These are phyloP conservation scores for Prunus salicina DNA, from an alignment of 306 rosid genomes.

Conservation along the genomic window DNA sequence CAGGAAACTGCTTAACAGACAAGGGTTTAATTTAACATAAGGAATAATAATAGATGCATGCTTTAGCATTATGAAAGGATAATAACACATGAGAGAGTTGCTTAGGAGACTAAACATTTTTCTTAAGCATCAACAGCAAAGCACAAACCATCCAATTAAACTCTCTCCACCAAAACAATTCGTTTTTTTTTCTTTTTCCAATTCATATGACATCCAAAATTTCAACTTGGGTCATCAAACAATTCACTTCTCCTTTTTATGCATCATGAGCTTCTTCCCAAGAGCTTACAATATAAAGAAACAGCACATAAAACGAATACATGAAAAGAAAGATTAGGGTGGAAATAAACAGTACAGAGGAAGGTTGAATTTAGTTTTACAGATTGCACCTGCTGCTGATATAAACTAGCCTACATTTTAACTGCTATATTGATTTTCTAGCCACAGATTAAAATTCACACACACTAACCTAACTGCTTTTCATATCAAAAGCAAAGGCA, in stretches of 20 bases:
- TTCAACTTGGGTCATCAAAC: background rate
- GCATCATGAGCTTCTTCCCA: background rate
- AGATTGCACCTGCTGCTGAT: constrained; percentile 29
- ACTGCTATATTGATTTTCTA: constrained; percentile 34
- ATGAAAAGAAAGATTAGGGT: background rate
- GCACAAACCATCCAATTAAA: background rate
- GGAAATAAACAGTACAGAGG: constrained; percentile 15
- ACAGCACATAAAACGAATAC: background rate
- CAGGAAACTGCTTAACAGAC: background rate
- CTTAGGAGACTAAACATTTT: background rate
- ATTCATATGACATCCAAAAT: constrained; percentile 2
- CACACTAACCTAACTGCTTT: constrained; percentile 21
- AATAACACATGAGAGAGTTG: background rate
- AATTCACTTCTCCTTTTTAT: background rate
- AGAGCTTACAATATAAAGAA: background rate
- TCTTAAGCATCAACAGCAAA: background rate
- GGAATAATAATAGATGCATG: background rate
- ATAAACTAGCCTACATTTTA: constrained; percentile 37
- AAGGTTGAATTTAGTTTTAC: constrained; percentile 39
- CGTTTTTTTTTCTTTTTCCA: background rate
- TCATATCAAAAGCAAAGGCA: constrained; percentile 12
- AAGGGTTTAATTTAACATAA: background rate
- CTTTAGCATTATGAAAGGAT: background rate
- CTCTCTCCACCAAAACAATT: background rate
- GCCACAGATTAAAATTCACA: constrained; percentile 27